Evolutionary conservation across 1,284 basidiomycete genomes (phyloP).

Genomic region (Apiotrichum siamense): DNA sequence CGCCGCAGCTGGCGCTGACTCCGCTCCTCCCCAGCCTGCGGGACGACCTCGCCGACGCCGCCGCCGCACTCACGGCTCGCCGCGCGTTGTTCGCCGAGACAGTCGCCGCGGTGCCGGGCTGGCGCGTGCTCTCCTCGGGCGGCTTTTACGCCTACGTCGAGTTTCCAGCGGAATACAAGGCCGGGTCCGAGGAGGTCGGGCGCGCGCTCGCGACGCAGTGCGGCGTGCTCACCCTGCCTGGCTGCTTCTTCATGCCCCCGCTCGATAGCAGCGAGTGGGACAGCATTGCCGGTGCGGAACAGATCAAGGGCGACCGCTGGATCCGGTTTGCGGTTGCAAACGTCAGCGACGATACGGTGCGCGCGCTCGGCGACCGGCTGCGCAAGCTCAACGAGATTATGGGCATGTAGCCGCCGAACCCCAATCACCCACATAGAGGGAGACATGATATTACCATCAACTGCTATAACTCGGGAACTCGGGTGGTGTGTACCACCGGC

Average conservation of each 20-base stretch:
- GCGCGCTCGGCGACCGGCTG: constrained; percentile 58
- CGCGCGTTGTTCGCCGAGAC: constrained; percentile 55
- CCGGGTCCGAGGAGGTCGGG: constrained; percentile 55
- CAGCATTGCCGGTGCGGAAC: constrained; percentile 25
- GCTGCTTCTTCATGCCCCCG: constrained; percentile 58
- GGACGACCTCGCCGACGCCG: constrained; percentile 54
- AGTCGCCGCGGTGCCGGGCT: constrained; percentile 50
- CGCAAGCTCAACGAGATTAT: constrained; percentile 47
- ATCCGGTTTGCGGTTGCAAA: constrained; percentile 70
- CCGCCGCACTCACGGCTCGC: constrained; percentile 54
- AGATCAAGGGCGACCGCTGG: constrained; percentile 25
- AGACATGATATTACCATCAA: too few relatives aligned
- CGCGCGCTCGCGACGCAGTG: constrained; percentile 56
- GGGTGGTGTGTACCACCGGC: too few relatives aligned
- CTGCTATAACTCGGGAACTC: too few relatives aligned
- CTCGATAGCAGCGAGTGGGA: constrained; percentile 37
- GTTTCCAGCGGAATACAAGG: constrained; percentile 56
- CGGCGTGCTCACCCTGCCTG: constrained; percentile 65
- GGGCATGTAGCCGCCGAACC: constrained; percentile 9
- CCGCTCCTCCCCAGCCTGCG: constrained; percentile 56
- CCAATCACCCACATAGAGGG: too few relatives aligned
- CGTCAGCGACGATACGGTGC: constrained; percentile 60
- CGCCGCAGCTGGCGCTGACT: constrained; percentile 62
- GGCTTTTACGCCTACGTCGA: constrained; percentile 70
- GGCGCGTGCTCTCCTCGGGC: constrained; percentile 62